Evolutionary conservation across 306 rosid species (phyloP).

Genomic region (Elaeagnus macrophylla): DNA sequence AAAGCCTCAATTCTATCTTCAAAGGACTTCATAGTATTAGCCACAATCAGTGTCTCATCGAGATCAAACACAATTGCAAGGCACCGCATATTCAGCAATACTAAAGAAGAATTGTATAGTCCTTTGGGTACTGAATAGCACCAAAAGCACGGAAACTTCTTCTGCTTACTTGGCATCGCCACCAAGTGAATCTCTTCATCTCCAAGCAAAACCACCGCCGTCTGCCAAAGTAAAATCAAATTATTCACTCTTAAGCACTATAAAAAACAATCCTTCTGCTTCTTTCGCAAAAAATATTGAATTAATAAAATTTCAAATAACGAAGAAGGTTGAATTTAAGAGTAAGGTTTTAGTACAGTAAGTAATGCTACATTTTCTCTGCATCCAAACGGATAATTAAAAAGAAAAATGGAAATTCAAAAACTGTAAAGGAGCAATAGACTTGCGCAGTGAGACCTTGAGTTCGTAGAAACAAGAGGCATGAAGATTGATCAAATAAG

Average conservation of each 20-base stretch:
- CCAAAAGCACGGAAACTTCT: constrained; percentile 97
- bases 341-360: neutral
- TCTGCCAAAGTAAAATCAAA: constrained; percentile 26
- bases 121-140: constrained; percentile 66
- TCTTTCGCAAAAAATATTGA: too few species aligned
- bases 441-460: constrained; percentile 39
- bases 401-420: neutral
- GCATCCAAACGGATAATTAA: constrained; percentile 7
- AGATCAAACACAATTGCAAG: constrained; percentile 91
- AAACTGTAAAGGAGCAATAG: neutral
- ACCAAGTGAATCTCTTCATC: constrained; percentile 90
- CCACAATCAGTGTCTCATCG: constrained; percentile 92
- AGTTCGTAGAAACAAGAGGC: constrained; percentile 64
- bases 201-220: constrained; percentile 68
- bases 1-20: constrained; percentile 83
- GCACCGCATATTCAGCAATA: constrained; percentile 77
- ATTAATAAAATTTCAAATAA: too few species aligned
- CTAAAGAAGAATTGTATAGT: constrained; percentile 56
- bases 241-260: neutral
- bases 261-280: too few species aligned
- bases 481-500: constrained; percentile 59
- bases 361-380: constrained; percentile 10
- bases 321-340: too few species aligned
- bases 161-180: constrained; percentile 94
- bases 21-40: constrained; percentile 92